A percentile compares a stretch with the other conserved stretches of the same genome.
These are phyloP conservation scores for Hyparrhenia diplandra DNA, from an alignment of 176 grass and related monocot species.

Conservation along the genomic window DNA sequence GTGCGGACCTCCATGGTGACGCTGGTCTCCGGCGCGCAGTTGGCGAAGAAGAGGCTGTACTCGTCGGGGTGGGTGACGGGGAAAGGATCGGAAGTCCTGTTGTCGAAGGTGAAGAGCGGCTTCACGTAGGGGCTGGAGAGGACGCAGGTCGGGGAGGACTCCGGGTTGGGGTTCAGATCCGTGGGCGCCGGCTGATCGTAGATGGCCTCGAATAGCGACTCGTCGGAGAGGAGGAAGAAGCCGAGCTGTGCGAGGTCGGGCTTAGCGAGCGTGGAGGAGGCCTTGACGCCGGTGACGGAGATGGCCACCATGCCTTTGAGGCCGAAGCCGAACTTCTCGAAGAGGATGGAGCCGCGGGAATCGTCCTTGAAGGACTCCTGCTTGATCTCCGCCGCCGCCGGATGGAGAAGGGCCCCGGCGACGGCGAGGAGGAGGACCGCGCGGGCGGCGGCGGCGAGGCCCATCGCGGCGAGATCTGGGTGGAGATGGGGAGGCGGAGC, in stretches of 20 bases:
- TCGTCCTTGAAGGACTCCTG: constrained; percentile 56
- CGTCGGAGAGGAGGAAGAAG: constrained; percentile 94
- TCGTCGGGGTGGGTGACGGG: constrained; percentile 68
- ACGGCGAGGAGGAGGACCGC: constrained; percentile 30
- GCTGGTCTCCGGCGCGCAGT: constrained; percentile 45
- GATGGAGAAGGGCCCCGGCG: constrained; percentile 5
- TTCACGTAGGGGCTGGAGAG: constrained; percentile 69
- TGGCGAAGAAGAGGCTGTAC: constrained; percentile 95
- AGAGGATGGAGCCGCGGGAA: constrained; percentile 66
- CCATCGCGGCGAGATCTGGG: constrained; percentile 58
- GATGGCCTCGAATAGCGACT: constrained; percentile 83
- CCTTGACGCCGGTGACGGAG: constrained; percentile 35
- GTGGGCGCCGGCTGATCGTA: constrained; percentile 54
- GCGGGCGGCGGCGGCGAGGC: constrained; percentile 24
- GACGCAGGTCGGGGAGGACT: constrained; percentile 49
- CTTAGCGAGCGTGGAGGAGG: constrained; percentile 26
- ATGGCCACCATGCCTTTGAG: constrained; percentile 44
- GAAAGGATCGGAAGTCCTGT: constrained; percentile 43
- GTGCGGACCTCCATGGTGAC: constrained; percentile 82
- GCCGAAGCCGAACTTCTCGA: constrained; percentile 98
- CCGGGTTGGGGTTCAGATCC: constrained; percentile 48
- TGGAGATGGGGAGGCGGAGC: background rate
- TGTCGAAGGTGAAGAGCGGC: constrained; percentile 64
- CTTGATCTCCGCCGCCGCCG: constrained; percentile 83
- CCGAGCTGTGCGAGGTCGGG: constrained; percentile 49